Percentiles rank a stretch among this genome's conserved stretches.
Conservation (phyloP, 768 basidiomycete genomes). For the Favolaschia claudopus region DNA sequence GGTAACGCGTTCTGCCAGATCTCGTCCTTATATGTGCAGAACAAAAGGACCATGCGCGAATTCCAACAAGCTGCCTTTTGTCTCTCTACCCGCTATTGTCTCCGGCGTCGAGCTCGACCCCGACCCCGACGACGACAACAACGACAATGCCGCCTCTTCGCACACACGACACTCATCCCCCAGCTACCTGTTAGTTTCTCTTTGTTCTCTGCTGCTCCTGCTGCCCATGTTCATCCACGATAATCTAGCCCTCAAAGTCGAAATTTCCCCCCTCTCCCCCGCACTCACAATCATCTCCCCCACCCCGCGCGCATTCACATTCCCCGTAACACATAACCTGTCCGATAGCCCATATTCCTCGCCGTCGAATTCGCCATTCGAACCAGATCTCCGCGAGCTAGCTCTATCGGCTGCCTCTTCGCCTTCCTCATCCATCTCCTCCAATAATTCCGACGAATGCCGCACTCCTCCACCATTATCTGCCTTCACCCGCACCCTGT, state of each 20-base stretch:
- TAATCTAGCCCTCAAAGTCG: slow-evolving; percentile 2
- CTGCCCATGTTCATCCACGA: neutral
- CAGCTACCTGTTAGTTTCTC: slow-evolving; percentile 20
- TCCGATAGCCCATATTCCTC: slow-evolving; percentile 74
- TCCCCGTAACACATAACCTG: slow-evolving; percentile 68
- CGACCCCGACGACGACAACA: too few relatives aligned
- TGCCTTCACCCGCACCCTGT: slow-evolving; percentile 45
- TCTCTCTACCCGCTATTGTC: too few relatives aligned
- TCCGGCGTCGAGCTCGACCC: too few relatives aligned
- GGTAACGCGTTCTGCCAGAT: too few relatives aligned
- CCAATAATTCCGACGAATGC: neutral
- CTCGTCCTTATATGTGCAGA: too few relatives aligned
- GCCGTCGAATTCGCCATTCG: slow-evolving; percentile 74
- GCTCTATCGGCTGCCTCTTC: slow-evolving; percentile 43
- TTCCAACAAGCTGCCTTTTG: too few relatives aligned
- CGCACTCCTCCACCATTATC: neutral
- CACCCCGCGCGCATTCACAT: slow-evolving; percentile 75
- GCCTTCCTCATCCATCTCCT: slow-evolving; percentile 30
- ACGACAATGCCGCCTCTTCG: slow-evolving; percentile 86
- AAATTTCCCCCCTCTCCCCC: slow-evolving; percentile 41
- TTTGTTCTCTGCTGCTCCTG: slow-evolving; percentile 37
- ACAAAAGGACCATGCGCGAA: too few relatives aligned
- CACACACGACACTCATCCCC: slow-evolving; percentile 73
- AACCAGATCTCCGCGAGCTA: slow-evolving; percentile 70
- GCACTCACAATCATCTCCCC: slow-evolving; percentile 69